Evolutionary conservation across 192 early-diverging fungal species (phyloP), one percentile per base, ranked within the genome.

Genomic region (Nowakowskiella sp.): DNA sequence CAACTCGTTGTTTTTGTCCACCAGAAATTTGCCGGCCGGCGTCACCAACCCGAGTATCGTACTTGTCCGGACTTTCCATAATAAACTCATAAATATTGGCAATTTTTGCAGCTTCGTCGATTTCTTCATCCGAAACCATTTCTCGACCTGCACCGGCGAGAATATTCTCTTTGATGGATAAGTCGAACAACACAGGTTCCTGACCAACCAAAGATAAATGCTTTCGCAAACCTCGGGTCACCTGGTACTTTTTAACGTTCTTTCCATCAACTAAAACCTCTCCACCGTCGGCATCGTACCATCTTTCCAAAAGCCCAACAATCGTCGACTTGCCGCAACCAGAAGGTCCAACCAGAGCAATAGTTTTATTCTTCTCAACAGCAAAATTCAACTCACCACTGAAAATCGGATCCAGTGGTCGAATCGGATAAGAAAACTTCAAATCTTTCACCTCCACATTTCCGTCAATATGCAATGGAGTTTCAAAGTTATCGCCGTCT

Each of bases 291-390:
- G 36, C 13, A 39, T 39, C 36, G 19, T 39, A 39, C 36, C 36
- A 39, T 39, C 36, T 39, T 39, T 39, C 36, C 36, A 30, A n/a
- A 51, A 19, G 53, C 36, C 13, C 71, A 50, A 77, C 67, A 23
- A 66, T 56, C 34, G 75, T 74, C 29, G 63, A 67, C 51, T 94
- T 94, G 47, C 92, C 92, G 33, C 84, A 89, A 8, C 91, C 91
- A 2, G 86, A 88, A 13, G 66, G 36, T 39, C 19, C 19, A 13
- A 39, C 13, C 19, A 51, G 16, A 4, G 36, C 53, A 44, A 54
- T 24, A 45, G 34, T 54, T 44, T 54, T 23, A 5, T 24, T 26
- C 26, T 23, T 16, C 19, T 51, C 25, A 13, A 47, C 44, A 13
- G 6, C 45, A 5, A 16, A 22, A n/a, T 51, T 27, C 23, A 51